Evolutionary conservation across 495 filamentous ascomycete species (phyloP).

Genomic region (Podospora australis): DNA sequence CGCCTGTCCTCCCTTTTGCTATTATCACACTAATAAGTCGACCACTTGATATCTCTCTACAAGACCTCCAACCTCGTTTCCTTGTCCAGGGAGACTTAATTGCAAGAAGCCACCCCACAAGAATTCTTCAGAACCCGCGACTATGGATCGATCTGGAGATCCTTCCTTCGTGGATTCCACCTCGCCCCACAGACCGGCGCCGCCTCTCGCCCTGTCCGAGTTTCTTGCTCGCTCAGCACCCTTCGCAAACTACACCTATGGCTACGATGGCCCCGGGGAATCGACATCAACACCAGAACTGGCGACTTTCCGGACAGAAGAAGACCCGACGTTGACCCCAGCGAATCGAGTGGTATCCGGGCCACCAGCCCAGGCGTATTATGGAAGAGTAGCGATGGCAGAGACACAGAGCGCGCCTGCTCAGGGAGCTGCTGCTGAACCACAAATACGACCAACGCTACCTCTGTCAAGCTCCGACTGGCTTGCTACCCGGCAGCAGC

Average conservation of each 20-base stretch:
- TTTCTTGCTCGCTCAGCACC: slow-evolving; percentile 18
- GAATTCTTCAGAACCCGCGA: background rate
- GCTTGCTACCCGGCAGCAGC: slow-evolving; percentile 20
- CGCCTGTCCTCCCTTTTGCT: background rate
- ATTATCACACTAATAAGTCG: background rate
- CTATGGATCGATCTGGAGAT: slow-evolving; percentile 20
- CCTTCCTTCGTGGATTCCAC: slow-evolving; percentile 7
- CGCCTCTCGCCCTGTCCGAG: slow-evolving; percentile 22
- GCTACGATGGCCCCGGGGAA: slow-evolving; percentile 15
- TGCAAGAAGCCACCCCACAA: background rate
- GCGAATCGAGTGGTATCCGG: too few species aligned
- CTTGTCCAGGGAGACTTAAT: background rate
- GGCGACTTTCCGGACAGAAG: background rate
- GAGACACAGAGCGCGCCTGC: too few species aligned
- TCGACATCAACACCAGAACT: background rate
- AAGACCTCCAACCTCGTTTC: background rate
- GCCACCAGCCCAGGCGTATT: background rate
- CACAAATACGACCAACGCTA: background rate
- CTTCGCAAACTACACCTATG: slow-evolving; percentile 9
- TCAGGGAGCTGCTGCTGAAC: background rate
- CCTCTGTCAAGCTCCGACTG: slow-evolving; percentile 13
- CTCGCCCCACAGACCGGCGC: slow-evolving; percentile 12
- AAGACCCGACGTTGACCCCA: slow-evolving; percentile 6
- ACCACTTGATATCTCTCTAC: background rate
- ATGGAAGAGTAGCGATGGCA: slow-evolving; percentile 1